Evolutionary conservation across 805 yeast genomes (phyloP).

Genomic region (Barnettozyma wickerhamii): DNA sequence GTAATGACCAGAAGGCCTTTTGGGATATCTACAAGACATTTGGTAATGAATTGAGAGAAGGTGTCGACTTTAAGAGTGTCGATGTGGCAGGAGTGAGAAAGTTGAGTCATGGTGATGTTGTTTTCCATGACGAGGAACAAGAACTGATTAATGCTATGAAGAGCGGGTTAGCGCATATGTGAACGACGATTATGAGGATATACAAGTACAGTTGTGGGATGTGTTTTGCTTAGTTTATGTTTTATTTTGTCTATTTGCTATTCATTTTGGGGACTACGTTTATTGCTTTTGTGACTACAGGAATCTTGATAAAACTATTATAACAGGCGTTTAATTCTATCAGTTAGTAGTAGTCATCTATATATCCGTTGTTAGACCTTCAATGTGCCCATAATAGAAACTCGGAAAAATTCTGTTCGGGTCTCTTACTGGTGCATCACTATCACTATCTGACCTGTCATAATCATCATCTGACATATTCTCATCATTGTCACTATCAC

Average conservation of each 20-base stretch:
- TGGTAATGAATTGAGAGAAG: slow-evolving; percentile 1
- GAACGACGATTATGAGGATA: background rate
- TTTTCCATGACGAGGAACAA: slow-evolving; percentile 3
- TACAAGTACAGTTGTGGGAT: background rate
- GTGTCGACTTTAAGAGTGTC: background rate
- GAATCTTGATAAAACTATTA: no score
- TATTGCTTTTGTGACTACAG: background rate
- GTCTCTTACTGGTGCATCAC: background rate
- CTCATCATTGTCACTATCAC: background rate
- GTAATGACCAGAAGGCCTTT: background rate
- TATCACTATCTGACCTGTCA: background rate
- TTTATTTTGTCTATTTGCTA: slow-evolving; percentile 1
- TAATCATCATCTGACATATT: background rate
- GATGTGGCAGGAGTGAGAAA: background rate
- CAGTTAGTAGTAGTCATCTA: no score
- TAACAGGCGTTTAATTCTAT: no score
- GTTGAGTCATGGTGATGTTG: slow-evolving; percentile 1
- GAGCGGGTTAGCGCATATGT: background rate
- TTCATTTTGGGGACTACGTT: no score
- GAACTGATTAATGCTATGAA: slow-evolving; percentile 4
- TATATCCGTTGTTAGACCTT: no score
- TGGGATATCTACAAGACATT: slow-evolving; percentile 2
- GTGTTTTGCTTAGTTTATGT: background rate
- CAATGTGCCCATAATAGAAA: no score
- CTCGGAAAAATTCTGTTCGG: background rate